Percentiles rank a stretch among this genome's conserved stretches.
These are phyloP conservation scores for Xylaria sp. DNA, from an alignment of 2,329 filamentous ascomycete genomes.

Conservation along the genomic window DNA sequence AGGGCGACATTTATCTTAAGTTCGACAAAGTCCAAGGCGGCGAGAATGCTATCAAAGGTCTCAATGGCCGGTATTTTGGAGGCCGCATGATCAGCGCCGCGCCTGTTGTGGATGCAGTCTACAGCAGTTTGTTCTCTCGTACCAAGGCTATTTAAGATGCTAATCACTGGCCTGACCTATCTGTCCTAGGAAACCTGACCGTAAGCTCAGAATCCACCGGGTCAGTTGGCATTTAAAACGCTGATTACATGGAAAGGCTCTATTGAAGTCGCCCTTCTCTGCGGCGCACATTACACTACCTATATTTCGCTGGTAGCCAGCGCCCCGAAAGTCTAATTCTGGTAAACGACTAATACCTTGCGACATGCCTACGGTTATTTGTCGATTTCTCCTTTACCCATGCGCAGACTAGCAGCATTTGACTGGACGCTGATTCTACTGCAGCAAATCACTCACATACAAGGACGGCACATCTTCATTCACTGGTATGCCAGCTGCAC, in stretches of 20 bases:
- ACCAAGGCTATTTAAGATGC: constrained; percentile 80
- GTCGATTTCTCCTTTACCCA: constrained; percentile 39
- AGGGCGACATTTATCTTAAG: constrained; percentile 98
- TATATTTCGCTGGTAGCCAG: constrained; percentile 31
- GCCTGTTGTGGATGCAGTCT: constrained; percentile 97
- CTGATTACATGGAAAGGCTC: constrained; percentile 21
- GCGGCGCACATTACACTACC: constrained; percentile 22
- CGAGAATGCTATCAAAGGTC: constrained; percentile 96
- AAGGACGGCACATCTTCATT: constrained; percentile 26
- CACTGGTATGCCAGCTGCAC: constrained; percentile 41
- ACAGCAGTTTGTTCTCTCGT: constrained; percentile 94
- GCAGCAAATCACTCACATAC: constrained; percentile 34
- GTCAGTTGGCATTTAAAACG: background rate
- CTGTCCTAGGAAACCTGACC: constrained; percentile 59
- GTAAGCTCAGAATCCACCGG: constrained; percentile 36
- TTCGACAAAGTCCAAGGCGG: constrained; percentile 95
- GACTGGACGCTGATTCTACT: constrained; percentile 48
- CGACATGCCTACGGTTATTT: constrained; percentile 38
- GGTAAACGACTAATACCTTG: constrained; percentile 41
- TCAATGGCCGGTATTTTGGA: constrained; percentile 97
- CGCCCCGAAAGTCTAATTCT: constrained; percentile 25
- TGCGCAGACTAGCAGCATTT: constrained; percentile 40
- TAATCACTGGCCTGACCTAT: constrained; percentile 62
- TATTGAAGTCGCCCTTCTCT: constrained; percentile 22
- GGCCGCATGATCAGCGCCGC: constrained; percentile 92